Evolutionary conservation across 441 rosid species (phyloP).

Genomic region (Cnidoscolus chayamansa): DNA sequence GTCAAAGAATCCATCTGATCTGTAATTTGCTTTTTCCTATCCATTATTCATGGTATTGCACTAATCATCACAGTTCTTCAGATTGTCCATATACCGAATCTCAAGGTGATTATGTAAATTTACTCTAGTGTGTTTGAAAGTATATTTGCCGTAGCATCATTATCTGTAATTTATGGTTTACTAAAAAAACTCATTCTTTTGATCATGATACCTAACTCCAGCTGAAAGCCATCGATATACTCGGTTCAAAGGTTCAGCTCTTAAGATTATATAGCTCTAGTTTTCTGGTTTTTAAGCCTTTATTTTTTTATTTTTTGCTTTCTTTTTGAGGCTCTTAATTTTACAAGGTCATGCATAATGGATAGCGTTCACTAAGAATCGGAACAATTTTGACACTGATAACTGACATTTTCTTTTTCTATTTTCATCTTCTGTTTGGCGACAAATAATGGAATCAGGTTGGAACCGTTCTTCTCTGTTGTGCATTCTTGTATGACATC

Average conservation of each 20-base stretch:
- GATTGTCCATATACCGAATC: constrained; percentile 89
- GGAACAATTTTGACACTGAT: neutral
- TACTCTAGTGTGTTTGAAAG: constrained; percentile 8
- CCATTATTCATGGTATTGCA: constrained; percentile 68
- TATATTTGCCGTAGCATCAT: constrained; percentile 7
- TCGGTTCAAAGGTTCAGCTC: neutral
- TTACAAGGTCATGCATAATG: neutral
- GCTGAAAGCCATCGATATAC: neutral
- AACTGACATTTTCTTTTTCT: neutral
- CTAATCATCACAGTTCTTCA: constrained; percentile 92
- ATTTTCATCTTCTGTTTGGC: constrained; percentile 4
- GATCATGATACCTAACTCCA: neutral
- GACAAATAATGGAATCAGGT: constrained; percentile 48
- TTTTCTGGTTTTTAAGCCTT: neutral
- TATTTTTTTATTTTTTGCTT: too few relatives aligned
- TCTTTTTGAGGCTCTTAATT: neutral
- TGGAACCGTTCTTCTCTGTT: constrained; percentile 85
- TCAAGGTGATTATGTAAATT: constrained; percentile 57
- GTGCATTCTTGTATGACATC: constrained; percentile 89
- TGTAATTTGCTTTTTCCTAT: constrained; percentile 7
- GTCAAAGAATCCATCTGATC: constrained; percentile 18
- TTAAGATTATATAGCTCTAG: neutral
- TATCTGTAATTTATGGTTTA: neutral
- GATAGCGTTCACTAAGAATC: neutral
- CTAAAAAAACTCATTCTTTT: neutral